A percentile compares a stretch with the other conserved stretches of the same genome.
Evolutionary conservation across 2,329 filamentous ascomycete genomes (phyloP).

Genomic region (Monosporascus sp.): DNA sequence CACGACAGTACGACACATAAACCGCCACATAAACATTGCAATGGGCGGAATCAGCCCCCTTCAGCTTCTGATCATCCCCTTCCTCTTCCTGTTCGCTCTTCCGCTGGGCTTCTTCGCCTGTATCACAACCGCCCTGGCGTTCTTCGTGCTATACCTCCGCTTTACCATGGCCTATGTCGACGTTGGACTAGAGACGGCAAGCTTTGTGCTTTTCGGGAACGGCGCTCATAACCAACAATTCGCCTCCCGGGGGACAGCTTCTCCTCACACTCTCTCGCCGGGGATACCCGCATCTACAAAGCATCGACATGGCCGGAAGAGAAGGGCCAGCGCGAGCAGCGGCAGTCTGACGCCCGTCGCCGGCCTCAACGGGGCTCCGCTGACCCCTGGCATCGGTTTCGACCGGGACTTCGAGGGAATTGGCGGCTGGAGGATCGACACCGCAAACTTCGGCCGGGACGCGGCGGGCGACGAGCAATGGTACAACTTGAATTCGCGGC

Average conservation of each 20-base stretch:
- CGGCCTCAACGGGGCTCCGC: constrained; percentile 26
- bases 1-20: constrained; percentile 1
- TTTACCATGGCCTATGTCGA: constrained; percentile 59
- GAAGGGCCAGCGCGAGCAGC: constrained; percentile 17
- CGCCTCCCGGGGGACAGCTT: constrained; percentile 15
- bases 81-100: constrained; percentile 56
- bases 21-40: constrained; percentile 6
- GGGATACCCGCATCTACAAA: constrained; percentile 2
- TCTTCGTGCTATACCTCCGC: constrained; percentile 55
- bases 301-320: constrained; percentile 14
- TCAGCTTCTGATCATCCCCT: constrained; percentile 53
- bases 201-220: constrained; percentile 45
- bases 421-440: constrained; percentile 48
- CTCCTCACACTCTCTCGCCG: constrained; percentile 16
- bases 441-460: constrained; percentile 11
- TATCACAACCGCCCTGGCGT: constrained; percentile 57
- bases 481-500: constrained; percentile 26
- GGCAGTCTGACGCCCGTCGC: constrained; percentile 16
- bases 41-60: constrained; percentile 52
- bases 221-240: constrained; percentile 24
- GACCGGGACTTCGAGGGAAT: constrained; percentile 55
- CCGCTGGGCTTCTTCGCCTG: constrained; percentile 59
- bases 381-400: constrained; percentile 43
- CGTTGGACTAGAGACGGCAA: constrained; percentile 51
- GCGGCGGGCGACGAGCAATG: constrained; percentile 34